Evolutionary conservation across 78 protist genomes (phyloP).

Genomic region (Dictyostelium brefeldianum): DNA sequence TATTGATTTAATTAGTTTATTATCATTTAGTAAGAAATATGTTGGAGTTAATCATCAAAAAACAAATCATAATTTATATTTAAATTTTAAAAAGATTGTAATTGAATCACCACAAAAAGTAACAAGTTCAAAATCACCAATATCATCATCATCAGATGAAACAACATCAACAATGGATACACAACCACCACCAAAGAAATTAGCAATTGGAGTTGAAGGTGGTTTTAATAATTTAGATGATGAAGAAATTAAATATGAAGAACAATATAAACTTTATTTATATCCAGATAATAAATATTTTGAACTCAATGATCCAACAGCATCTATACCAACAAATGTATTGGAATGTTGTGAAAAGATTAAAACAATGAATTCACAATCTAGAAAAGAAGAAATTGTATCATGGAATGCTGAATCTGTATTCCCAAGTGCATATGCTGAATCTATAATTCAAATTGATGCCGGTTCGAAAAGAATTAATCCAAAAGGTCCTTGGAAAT

Average conservation of each 20-base stretch:
- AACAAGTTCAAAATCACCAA: not conserved
- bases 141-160: not conserved
- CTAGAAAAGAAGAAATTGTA: constrained; percentile 16
- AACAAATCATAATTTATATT: constrained; percentile 62
- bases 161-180: not conserved
- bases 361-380: constrained; percentile 21
- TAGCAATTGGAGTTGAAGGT: constrained; percentile 89
- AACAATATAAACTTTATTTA: constrained; percentile 37
- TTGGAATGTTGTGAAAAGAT: constrained; percentile 21
- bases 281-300: constrained; percentile 37
- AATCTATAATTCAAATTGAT: constrained; percentile 84
- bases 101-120: not conserved
- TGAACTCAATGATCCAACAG: constrained; percentile 12
- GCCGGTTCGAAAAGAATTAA: constrained; percentile 70
- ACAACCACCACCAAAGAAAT: constrained; percentile 79
- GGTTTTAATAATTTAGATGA: constrained; percentile 43
- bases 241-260: constrained; percentile 56
- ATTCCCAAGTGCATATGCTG: constrained; percentile 80
- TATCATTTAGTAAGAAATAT: constrained; percentile 33
- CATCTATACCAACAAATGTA: constrained; percentile 52
- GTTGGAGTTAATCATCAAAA: constrained; percentile 29
- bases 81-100: constrained; percentile 59
- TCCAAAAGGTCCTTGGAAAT: constrained; percentile 75
- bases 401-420: constrained; percentile 81
- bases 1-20: constrained; percentile 79